Evolutionary conservation across 1,284 basidiomycete species (phyloP).

Genomic region (Polyporus tsugae): DNA sequence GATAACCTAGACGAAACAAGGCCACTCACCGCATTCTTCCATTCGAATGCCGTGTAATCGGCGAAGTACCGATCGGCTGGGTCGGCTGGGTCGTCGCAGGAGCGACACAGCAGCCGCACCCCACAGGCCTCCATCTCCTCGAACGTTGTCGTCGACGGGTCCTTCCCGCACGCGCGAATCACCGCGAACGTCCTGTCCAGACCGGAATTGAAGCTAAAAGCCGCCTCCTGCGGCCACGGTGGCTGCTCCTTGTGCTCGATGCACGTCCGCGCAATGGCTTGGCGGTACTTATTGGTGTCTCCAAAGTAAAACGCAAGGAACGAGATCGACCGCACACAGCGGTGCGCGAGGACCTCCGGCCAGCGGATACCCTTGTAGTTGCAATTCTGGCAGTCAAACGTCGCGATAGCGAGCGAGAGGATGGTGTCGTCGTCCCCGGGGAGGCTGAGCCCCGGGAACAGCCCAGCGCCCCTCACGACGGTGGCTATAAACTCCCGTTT

Average conservation of each 20-base stretch:
- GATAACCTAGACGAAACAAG: no score
- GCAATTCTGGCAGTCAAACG: constrained; percentile 16
- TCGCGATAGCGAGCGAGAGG: constrained; percentile 18
- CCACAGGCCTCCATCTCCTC: constrained; percentile 52
- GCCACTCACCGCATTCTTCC: constrained; percentile 17
- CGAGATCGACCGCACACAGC: constrained; percentile 6
- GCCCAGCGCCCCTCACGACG: background rate
- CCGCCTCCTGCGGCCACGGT: background rate
- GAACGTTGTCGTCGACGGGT: constrained; percentile 50
- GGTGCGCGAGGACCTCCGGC: constrained; percentile 22
- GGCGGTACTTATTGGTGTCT: background rate
- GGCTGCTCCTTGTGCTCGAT: background rate
- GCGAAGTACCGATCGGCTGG: background rate
- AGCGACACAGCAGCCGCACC: constrained; percentile 38
- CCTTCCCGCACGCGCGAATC: constrained; percentile 46
- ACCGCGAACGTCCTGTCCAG: constrained; percentile 41
- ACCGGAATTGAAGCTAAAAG: background rate
- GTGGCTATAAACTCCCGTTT: constrained; percentile 7
- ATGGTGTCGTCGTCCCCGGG: background rate
- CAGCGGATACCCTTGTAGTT: constrained; percentile 12
- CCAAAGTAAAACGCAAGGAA: background rate
- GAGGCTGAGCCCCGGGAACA: background rate
- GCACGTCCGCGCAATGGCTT: constrained; percentile 1
- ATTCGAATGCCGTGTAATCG: constrained; percentile 5
- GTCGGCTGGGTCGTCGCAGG: background rate